phyloP scores from a whole-genome alignment of 306 rosid genomes.

The Pachyrhizus erosus region DNA sequence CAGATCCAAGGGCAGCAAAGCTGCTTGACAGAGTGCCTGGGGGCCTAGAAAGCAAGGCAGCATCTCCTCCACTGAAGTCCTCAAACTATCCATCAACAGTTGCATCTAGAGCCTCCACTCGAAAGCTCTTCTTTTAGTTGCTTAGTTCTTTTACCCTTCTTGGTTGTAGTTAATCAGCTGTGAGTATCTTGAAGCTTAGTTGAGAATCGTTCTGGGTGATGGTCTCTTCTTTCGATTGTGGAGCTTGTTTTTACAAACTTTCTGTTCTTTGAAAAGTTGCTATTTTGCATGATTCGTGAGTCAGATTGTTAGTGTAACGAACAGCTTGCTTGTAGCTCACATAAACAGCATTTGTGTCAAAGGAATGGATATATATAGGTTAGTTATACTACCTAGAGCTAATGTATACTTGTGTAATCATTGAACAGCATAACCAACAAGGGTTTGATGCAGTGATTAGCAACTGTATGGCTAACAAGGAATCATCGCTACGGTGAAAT shows the following conservation, averaged over 20 bases:
- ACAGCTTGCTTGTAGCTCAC: conserved; percentile 23
- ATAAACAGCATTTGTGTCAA: conserved; percentile 31
- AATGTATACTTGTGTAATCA: not conserved
- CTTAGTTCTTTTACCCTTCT: not conserved
- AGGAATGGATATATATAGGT: conserved; percentile 24
- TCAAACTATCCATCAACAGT: conserved; percentile 52
- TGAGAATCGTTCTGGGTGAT: conserved; percentile 21
- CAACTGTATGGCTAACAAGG: not conserved
- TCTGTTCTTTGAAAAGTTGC: conserved; percentile 2
- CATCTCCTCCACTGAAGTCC: conserved; percentile 53
- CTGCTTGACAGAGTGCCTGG: conserved; percentile 59
- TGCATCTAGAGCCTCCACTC: conserved; percentile 58
- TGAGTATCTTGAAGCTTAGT: conserved; percentile 45
- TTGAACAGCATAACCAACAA: not conserved
- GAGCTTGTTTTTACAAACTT: not conserved
- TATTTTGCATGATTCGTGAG: conserved; percentile 4
- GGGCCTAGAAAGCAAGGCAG: conserved; percentile 66
- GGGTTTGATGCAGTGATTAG: not conserved
- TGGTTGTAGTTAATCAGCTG: conserved; percentile 27
- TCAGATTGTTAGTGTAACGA: conserved; percentile 19
- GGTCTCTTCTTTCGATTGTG: not conserved
- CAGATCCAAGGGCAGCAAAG: conserved; percentile 90
- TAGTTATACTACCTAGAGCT: not conserved
- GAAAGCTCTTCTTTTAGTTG: conserved; percentile 81
- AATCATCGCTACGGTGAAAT: not conserved